phyloP scores from a whole-genome alignment of 2,329 filamentous ascomycete genomes.

The Monosporascus cannonballus region DNA sequence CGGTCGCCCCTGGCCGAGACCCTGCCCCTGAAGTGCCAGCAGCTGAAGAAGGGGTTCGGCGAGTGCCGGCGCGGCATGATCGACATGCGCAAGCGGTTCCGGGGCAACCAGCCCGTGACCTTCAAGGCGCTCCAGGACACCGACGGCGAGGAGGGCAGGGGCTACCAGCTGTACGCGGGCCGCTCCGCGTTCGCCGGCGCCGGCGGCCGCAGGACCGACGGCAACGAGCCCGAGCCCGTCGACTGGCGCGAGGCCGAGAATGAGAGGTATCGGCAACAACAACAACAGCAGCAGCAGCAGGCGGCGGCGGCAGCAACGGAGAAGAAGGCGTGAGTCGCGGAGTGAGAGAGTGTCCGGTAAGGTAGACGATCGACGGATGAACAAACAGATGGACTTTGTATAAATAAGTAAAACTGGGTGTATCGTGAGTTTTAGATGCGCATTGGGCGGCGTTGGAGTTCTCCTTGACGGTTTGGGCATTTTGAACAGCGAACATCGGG shows the following conservation, averaged over 20 bases:
- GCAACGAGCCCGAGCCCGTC: slow-evolving; percentile 54
- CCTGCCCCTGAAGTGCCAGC: slow-evolving; percentile 82
- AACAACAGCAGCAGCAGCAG: slow-evolving; percentile 21
- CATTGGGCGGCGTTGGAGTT: not conserved
- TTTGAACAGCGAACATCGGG: no score
- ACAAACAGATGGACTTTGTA: not conserved
- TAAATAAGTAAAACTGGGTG: not conserved
- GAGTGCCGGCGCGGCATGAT: slow-evolving; percentile 95
- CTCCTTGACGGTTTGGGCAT: no score
- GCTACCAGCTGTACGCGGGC: slow-evolving; percentile 74
- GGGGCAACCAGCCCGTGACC: slow-evolving; percentile 82
- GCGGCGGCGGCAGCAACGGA: slow-evolving; percentile 7
- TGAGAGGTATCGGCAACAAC: slow-evolving; percentile 46
- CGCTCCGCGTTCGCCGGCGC: slow-evolving; percentile 59
- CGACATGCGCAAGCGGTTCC: slow-evolving; percentile 97
- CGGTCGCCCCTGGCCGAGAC: slow-evolving; percentile 73
- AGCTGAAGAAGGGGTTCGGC: slow-evolving; percentile 86
- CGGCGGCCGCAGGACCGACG: slow-evolving; percentile 57
- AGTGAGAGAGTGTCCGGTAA: no score
- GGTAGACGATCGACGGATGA: not conserved
- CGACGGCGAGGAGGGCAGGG: slow-evolving; percentile 43
- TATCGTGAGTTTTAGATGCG: not conserved
- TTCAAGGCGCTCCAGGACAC: slow-evolving; percentile 55
- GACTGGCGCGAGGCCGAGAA: slow-evolving; percentile 64
- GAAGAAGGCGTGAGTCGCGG: slow-evolving; percentile 2